These are phyloP conservation scores for Calocybe cyanea DNA, from an alignment of 768 basidiomycete genomes.

Conservation along the genomic window DNA sequence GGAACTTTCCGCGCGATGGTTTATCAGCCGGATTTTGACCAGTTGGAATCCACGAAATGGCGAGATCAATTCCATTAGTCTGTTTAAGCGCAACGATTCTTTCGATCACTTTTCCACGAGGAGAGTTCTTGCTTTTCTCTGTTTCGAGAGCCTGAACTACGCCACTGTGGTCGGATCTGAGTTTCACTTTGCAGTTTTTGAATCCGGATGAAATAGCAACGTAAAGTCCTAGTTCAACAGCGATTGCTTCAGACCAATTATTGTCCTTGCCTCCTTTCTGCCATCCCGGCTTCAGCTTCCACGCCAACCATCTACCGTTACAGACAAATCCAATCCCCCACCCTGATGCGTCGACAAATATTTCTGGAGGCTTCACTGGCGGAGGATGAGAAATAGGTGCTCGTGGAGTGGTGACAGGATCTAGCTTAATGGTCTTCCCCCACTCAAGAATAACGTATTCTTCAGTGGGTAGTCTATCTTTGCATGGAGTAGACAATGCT, in stretches of 20 bases:
- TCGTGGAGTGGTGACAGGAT: no score
- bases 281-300: slow-evolving; percentile 32
- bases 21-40: no score
- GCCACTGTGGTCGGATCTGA: slow-evolving; percentile 39
- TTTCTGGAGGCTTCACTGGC: no score
- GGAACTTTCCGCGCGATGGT: no score
- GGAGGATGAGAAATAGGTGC: no score
- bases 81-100: slow-evolving; percentile 14
- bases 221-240: slow-evolving; percentile 36
- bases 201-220: slow-evolving; percentile 23
- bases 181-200: slow-evolving; percentile 17
- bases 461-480: no score
- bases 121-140: slow-evolving; percentile 17
- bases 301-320: slow-evolving; percentile 33
- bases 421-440: no score
- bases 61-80: neutral
- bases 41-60: slow-evolving; percentile 7
- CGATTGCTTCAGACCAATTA: slow-evolving; percentile 45
- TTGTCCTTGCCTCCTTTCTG: slow-evolving; percentile 26
- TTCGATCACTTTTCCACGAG: slow-evolving; percentile 26
- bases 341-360: slow-evolving; percentile 39
- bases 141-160: slow-evolving; percentile 31
- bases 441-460: no score
- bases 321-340: slow-evolving; percentile 39
- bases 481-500: no score